Evolutionary conservation across 495 filamentous ascomycete genomes (phyloP).

Genomic region (Penicillium turbatum): DNA sequence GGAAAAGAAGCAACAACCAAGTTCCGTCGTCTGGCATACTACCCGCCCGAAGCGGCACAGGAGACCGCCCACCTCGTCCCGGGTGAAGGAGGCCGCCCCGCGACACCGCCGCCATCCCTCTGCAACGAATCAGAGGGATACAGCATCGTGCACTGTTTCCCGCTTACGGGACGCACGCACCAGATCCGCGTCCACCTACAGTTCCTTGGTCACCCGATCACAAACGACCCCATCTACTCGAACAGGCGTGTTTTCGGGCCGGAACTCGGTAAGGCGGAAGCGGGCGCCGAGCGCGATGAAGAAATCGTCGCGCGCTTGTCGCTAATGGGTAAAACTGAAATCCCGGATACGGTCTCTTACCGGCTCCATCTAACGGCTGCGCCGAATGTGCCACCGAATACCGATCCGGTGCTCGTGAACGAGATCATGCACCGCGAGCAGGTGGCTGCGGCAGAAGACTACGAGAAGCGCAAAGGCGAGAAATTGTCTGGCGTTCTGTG

Average conservation of each 20-base stretch:
- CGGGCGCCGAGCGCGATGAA: constrained; percentile 66
- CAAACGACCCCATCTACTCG: constrained; percentile 95
- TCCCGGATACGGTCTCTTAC: constrained; percentile 86
- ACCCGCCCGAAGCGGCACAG: constrained; percentile 49
- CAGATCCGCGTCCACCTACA: constrained; percentile 94
- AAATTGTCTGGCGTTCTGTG: constrained; percentile 84
- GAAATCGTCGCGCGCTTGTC: constrained; percentile 81
- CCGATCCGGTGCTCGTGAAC: constrained; percentile 36
- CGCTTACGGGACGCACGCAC: constrained; percentile 90
- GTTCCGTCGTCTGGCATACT: constrained; percentile 85
- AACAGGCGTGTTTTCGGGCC: constrained; percentile 88
- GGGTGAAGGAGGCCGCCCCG: constrained; percentile 28
- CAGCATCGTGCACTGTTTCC: constrained; percentile 90
- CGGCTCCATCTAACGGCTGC: constrained; percentile 43
- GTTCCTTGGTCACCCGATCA: constrained; percentile 88
- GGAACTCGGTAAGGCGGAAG: constrained; percentile 67
- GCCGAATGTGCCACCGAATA: constrained; percentile 39
- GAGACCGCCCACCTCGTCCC: constrained; percentile 20
- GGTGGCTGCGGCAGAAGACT: constrained; percentile 82
- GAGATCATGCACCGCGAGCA: constrained; percentile 52
- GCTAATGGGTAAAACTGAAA: constrained; percentile 90
- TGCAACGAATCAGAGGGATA: constrained; percentile 59
- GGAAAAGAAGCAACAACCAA: constrained; percentile 86
- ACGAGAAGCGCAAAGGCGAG: constrained; percentile 75
- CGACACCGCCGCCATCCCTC: constrained; percentile 26